phyloP scores from a whole-genome alignment of 176 grass and related monocot species.

The Rhynchospora pubera region DNA sequence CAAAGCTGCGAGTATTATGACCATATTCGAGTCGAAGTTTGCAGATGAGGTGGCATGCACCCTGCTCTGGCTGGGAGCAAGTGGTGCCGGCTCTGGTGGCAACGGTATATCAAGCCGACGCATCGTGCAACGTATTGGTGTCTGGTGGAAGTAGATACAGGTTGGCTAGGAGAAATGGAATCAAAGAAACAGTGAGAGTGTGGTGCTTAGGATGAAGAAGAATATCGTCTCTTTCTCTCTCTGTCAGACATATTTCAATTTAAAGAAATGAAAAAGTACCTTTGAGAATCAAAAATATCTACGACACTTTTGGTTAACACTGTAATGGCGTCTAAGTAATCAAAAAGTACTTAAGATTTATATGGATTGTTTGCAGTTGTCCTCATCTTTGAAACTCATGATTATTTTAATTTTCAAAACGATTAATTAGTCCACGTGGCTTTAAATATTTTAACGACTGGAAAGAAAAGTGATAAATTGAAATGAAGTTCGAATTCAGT shows the following conservation, averaged over 20 bases:
- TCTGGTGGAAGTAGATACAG: not conserved
- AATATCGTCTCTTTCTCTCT: not conserved
- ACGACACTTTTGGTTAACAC: not conserved
- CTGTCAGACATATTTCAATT: not conserved
- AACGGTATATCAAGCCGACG: slow-evolving; percentile 16
- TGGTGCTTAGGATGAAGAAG: slow-evolving; percentile 8
- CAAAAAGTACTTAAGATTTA: not conserved
- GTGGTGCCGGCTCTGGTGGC: slow-evolving; percentile 24
- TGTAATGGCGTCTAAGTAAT: slow-evolving; percentile 9
- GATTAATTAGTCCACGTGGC: not conserved
- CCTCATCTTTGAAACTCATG: not conserved
- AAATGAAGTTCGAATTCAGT: not conserved
- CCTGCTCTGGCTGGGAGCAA: slow-evolving; percentile 27
- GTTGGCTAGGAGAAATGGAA: not conserved
- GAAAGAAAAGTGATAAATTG: not conserved
- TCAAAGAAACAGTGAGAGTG: not conserved
- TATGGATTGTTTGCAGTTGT: not conserved
- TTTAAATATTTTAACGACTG: not conserved
- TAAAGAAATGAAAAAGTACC: not conserved
- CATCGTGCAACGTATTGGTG: slow-evolving; percentile 14
- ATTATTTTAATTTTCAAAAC: not conserved
- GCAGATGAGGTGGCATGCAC: slow-evolving; percentile 15
- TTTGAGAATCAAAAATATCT: slow-evolving; percentile 18
- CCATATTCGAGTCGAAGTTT: slow-evolving; percentile 96
- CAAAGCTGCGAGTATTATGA: slow-evolving; percentile 84